Conservation (phyloP, 108 stramenopile genomes). For the Skeletonema marinoi region DNA sequence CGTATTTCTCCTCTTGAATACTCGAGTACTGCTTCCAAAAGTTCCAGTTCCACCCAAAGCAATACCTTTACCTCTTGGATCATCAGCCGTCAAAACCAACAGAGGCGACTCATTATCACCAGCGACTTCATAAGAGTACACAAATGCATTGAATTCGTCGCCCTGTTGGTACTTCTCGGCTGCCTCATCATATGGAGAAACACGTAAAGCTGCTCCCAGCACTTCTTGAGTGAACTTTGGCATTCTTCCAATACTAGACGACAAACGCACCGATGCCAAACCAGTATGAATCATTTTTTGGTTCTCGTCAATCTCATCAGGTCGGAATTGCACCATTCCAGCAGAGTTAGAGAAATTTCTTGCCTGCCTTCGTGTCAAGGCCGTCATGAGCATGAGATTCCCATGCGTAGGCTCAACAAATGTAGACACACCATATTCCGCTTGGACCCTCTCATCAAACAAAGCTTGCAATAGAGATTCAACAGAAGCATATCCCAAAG, state of each 20-base stretch:
- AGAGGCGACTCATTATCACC: constrained; percentile 76
- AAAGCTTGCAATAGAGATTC: constrained; percentile 57
- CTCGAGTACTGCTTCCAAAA: constrained; percentile 37
- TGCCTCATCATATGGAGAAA: constrained; percentile 60
- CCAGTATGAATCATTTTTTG: constrained; percentile 44
- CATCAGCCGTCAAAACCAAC: constrained; percentile 68
- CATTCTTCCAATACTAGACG: background rate
- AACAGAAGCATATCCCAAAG: constrained; percentile 58
- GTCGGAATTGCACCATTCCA: constrained; percentile 69
- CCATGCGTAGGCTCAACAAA: constrained; percentile 42
- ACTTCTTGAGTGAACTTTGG: constrained; percentile 33
- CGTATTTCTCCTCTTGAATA: constrained; percentile 23
- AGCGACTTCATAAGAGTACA: constrained; percentile 63
- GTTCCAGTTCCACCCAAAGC: constrained; percentile 27
- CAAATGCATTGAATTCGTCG: constrained; percentile 64
- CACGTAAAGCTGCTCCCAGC: constrained; percentile 74
- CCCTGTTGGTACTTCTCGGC: constrained; percentile 58
- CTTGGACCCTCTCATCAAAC: constrained; percentile 63
- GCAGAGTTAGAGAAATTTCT: constrained; percentile 51
- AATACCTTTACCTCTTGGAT: constrained; percentile 37
- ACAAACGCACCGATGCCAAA: constrained; percentile 8
- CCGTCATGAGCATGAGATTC: constrained; percentile 53
- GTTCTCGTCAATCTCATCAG: background rate
- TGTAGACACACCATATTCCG: constrained; percentile 56
- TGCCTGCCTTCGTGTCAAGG: constrained; percentile 58